These are phyloP conservation scores for Schwanniomyces etchellsii DNA, from an alignment of 1,139 yeast species.

Conservation along the genomic window DNA sequence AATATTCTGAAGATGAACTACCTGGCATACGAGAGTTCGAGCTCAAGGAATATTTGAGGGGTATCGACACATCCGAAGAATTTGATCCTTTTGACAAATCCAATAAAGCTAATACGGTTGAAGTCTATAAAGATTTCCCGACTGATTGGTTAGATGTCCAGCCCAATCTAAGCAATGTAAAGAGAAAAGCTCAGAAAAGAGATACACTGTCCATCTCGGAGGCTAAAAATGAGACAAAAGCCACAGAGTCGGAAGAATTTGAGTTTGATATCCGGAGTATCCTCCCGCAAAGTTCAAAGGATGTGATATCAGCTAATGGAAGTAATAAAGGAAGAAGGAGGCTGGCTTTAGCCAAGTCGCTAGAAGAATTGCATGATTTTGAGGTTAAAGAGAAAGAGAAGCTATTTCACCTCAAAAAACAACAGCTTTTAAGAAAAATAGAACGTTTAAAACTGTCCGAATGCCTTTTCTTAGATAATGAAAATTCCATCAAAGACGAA, in stretches of 20 bases:
- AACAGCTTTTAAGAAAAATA: conserved; percentile 20
- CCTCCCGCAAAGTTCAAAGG: conserved; percentile 10
- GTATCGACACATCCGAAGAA: conserved; percentile 10
- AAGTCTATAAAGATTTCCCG: conserved; percentile 2
- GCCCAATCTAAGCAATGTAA: conserved; percentile 7
- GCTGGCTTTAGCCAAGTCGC: conserved; percentile 13
- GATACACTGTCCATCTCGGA: neutral
- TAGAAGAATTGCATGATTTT: conserved; percentile 13
- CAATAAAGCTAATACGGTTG: neutral
- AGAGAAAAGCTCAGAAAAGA: conserved; percentile 1
- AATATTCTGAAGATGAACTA: conserved; percentile 3
- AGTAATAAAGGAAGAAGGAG: conserved; percentile 21
- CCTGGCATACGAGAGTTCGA: conserved; percentile 5
- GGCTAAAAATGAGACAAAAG: neutral
- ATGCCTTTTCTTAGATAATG: conserved; percentile 16
- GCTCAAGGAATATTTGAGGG: conserved; percentile 9
- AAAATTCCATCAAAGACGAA: conserved; percentile 19
- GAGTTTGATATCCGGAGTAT: neutral
- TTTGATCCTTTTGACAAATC: conserved; percentile 8
- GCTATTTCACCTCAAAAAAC: conserved; percentile 18
- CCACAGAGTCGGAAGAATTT: neutral
- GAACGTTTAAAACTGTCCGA: conserved; percentile 20
- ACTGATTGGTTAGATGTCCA: conserved; percentile 5
- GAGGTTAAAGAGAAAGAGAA: conserved; percentile 13
- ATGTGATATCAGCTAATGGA: conserved; percentile 20